phyloP scores from a whole-genome alignment of 768 basidiomycete genomes.

The Ramaria sp. region DNA sequence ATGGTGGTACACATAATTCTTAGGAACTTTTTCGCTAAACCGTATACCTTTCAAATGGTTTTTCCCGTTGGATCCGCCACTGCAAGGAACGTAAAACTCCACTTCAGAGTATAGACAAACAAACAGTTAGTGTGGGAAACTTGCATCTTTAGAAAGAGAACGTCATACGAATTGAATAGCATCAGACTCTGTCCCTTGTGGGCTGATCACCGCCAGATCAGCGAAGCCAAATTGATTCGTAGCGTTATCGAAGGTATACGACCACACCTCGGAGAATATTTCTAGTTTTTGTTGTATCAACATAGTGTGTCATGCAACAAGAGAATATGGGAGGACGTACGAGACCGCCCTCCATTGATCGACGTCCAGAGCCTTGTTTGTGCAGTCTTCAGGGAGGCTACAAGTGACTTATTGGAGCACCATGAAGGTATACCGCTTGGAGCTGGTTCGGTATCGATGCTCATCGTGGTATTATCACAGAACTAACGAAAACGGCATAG shows the following conservation, averaged over 20 bases:
- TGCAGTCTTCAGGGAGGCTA: constrained; percentile 23
- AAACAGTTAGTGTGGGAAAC: neutral
- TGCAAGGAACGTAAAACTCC: neutral
- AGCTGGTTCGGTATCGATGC: constrained; percentile 15
- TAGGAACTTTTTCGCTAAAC: too few relatives aligned
- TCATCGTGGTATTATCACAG: constrained; percentile 15
- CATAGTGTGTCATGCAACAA: neutral
- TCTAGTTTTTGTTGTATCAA: constrained; percentile 15
- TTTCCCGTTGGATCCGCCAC: neutral
- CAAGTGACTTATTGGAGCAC: constrained; percentile 26
- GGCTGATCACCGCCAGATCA: constrained; percentile 27
- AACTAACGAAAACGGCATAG: neutral
- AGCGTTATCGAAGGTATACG: constrained; percentile 24
- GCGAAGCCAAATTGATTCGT: constrained; percentile 28
- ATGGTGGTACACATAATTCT: too few relatives aligned
- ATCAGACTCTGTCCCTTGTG: constrained; percentile 32
- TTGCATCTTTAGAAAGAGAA: neutral
- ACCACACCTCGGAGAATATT: constrained; percentile 32
- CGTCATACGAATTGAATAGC: constrained; percentile 23
- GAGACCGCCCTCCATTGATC: constrained; percentile 24
- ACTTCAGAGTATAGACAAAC: neutral
- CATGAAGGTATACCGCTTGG: constrained; percentile 20
- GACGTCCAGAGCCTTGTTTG: constrained; percentile 28
- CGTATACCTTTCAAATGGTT: neutral
- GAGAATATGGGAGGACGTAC: constrained; percentile 15